Evolutionary conservation across 2,329 filamentous ascomycete genomes (phyloP).

Genomic region (Clathrospora elynae): DNA sequence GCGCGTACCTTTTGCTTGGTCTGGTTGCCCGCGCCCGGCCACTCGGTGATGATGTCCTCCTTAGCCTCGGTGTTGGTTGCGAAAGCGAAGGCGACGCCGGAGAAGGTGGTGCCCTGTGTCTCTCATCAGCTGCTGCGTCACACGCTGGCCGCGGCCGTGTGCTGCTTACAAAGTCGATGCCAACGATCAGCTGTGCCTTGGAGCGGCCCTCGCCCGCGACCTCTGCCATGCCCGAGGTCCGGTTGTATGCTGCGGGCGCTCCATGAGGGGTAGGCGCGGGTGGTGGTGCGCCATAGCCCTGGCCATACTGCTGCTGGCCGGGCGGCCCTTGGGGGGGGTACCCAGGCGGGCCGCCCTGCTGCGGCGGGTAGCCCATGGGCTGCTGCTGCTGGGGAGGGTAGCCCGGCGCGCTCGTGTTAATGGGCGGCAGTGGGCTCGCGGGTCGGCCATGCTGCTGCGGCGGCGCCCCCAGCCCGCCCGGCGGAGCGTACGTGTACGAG

Average conservation of each 20-base stretch:
- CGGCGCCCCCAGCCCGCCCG: slow-evolving; percentile 45
- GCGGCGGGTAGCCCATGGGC: slow-evolving; percentile 48
- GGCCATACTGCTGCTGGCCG: slow-evolving; percentile 34
- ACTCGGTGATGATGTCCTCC: slow-evolving; percentile 98
- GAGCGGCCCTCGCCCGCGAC: slow-evolving; percentile 86
- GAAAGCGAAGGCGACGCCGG: slow-evolving; percentile 90
- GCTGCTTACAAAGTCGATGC: slow-evolving; percentile 86
- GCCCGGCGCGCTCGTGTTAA: slow-evolving; percentile 58
- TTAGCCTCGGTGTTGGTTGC: slow-evolving; percentile 97
- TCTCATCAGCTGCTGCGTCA: slow-evolving; percentile 25
- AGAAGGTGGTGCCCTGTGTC: slow-evolving; percentile 89
- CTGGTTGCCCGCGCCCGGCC: slow-evolving; percentile 95
- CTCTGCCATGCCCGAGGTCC: slow-evolving; percentile 58
- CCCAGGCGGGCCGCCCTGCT: slow-evolving; percentile 48
- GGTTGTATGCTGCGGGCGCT: slow-evolving; percentile 39
- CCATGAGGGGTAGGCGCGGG: slow-evolving; percentile 41
- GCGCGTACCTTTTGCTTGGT: slow-evolving; percentile 90
- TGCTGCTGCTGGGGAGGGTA: slow-evolving; percentile 50
- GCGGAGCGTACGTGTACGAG: slow-evolving; percentile 63
- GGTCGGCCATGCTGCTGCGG: slow-evolving; percentile 53
- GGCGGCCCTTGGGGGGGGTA: slow-evolving; percentile 48
- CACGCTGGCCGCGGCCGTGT: slow-evolving; percentile 42
- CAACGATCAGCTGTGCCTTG: slow-evolving; percentile 97
- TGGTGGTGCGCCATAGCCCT: slow-evolving; percentile 35
- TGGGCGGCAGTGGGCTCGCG: slow-evolving; percentile 60